Conservation (phyloP, 2,329 filamentous ascomycete genomes). For the Nakataea oryzae region DNA sequence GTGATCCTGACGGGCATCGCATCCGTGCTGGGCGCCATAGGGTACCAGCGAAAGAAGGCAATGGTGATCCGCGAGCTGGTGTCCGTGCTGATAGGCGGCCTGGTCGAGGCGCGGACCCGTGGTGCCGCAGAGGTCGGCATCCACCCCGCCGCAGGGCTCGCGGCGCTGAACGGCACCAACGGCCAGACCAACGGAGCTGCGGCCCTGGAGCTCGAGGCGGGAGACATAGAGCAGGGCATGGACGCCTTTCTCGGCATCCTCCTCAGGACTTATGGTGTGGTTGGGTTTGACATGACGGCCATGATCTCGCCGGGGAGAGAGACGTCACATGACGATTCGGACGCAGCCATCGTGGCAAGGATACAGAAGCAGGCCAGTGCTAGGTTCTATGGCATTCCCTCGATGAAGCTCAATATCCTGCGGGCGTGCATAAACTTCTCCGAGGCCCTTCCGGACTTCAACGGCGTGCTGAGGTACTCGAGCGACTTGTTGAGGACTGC, state of each 20-base stretch:
- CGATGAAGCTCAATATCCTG: slow-evolving; percentile 77
- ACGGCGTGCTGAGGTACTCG: slow-evolving; percentile 80
- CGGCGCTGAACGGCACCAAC: slow-evolving; percentile 52
- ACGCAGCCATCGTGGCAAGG: slow-evolving; percentile 41
- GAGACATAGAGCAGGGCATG: slow-evolving; percentile 56
- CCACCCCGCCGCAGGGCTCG: slow-evolving; percentile 81
- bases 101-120: slow-evolving; percentile 83
- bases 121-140: slow-evolving; percentile 95
- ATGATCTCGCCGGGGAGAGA: slow-evolving; percentile 12
- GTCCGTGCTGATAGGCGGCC: slow-evolving; percentile 67
- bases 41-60: slow-evolving; percentile 79
- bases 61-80: slow-evolving; percentile 82
- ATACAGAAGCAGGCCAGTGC: slow-evolving; percentile 48
- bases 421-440: slow-evolving; percentile 88
- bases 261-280: slow-evolving; percentile 54
- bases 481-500: slow-evolving; percentile 74
- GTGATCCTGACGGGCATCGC: slow-evolving; percentile 78
- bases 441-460: slow-evolving; percentile 85
- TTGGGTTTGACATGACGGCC: slow-evolving; percentile 32
- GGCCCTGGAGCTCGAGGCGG: slow-evolving; percentile 51
- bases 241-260: slow-evolving; percentile 52
- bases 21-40: slow-evolving; percentile 70
- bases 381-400: slow-evolving; percentile 65
- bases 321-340: slow-evolving; percentile 30
- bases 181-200: slow-evolving; percentile 41